phyloP scores from a whole-genome alignment of 73 alveolate genomes.

The Paramecium octaurelia region DNA sequence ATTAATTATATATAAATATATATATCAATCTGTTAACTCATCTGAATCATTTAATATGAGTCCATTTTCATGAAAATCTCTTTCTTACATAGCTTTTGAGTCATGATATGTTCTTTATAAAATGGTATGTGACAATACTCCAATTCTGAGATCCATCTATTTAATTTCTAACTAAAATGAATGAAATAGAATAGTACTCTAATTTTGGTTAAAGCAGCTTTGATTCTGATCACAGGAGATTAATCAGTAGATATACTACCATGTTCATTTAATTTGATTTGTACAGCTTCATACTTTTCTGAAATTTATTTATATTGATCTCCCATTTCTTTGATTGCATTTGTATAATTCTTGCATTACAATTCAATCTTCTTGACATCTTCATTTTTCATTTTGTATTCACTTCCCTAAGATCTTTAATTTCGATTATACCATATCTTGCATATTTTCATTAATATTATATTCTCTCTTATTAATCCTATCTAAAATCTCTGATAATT shows the following conservation, averaged over 20 bases:
- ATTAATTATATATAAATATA: not conserved
- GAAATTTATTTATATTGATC: conserved; percentile 39
- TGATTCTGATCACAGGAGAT: conserved; percentile 58
- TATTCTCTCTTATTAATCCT: conserved; percentile 50
- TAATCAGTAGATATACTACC: conserved; percentile 50
- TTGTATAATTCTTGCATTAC: conserved; percentile 15
- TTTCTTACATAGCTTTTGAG: not conserved
- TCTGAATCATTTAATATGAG: conserved; percentile 21
- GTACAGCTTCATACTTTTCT: conserved; percentile 37
- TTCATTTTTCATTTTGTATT: conserved; percentile 45
- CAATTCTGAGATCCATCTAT: conserved; percentile 58
- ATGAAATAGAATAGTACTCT: not conserved
- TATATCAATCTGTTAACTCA: not conserved
- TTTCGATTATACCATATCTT: not conserved
- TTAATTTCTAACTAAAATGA: conserved; percentile 36
- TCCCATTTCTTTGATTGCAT: conserved; percentile 42
- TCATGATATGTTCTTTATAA: conserved; percentile 9
- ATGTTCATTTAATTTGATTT: conserved; percentile 40
- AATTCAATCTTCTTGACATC: conserved; percentile 35
- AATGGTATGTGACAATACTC: conserved; percentile 49
- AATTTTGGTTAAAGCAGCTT: conserved; percentile 45
- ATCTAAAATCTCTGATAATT: conserved; percentile 52
- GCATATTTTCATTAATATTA: conserved; percentile 37
- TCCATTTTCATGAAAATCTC: conserved; percentile 39
- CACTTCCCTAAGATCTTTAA: not conserved